Evolutionary conservation across 257 asterid genomes (phyloP), one percentile per base, ranked within the genome.

Genomic region (Prunella vulgaris): DNA sequence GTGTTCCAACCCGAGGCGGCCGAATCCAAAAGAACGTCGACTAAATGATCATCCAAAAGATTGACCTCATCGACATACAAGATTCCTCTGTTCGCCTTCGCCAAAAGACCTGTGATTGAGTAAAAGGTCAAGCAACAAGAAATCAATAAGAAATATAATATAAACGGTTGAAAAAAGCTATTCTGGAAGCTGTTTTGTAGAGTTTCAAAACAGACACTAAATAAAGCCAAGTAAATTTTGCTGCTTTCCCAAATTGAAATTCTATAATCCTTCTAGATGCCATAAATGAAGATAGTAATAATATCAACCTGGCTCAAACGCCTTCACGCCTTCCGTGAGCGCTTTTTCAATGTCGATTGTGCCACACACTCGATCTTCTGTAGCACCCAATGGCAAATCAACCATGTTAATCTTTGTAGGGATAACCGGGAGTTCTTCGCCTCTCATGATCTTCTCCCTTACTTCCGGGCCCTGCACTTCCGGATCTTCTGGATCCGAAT

Each of bases 1-100:
- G 97, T 90, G 76, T 90, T 93, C 97, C 98, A 90, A 12, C 97
- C 97, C 0, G 96, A 90, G 3, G 96, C 98, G 46, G 97, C 96
- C 7, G 97, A 93, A 78, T 93, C 97, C 71, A 93, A 62, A 5
- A 93, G 81, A 44, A 93, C 96, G 28, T 90, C 98, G 5, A 93
- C 98, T 49, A 93, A 75, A 78, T 93, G 98, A 77, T 93, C 97
- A 22, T 93, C 98, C 77, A 90, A 72, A 51, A 93, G 98, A 76
- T 90, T 93, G 49, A 90, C 98, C 77, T 93, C 97, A 25, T 93
- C 97, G 4, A 93, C 97, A 5, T 90, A 90, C 5, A 90, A 92
- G 64, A 93, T 90, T 13, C 96, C 97, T 75, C 96, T 66, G 66
- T 90, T 93, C 27, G 98, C 94, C 83, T 93, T 93, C 38, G 97